Base-by-base conservation (phyloP, 441 rosid species). In the Biscutella auriculata region DNA sequence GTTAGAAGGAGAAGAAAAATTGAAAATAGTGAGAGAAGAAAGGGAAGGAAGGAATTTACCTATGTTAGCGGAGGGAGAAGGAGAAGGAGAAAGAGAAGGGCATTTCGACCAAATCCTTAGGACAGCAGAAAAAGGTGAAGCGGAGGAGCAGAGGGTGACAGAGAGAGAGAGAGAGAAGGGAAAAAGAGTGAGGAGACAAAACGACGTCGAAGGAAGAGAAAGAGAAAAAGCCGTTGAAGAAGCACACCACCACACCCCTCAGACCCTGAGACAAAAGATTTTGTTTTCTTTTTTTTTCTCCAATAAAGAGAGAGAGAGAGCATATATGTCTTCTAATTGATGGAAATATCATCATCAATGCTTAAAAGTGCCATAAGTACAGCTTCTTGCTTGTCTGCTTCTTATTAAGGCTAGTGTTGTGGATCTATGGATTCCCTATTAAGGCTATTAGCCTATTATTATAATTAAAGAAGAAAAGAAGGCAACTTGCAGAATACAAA, bases 151-250 rank as follows among this genome's bases (percentile, higher is more conserved):
- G 48, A 29, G 17, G 45, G 53, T 5, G 53, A 28, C 5, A 47
- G 53, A 32, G n/a, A 56, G 21, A 47, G 14, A 47, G 7, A 46
- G 51, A 43, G 39, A 8, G 2, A 28, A 6, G 11, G 8, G 19
- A 50, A 14, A 14, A 26, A 5, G 57, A 13, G 37, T 14, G 62
- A 27, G 70, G 51, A 62, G 66, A 53, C 62, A 46, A 66, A 67
- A 67, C 66, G 72, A 67, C 72, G 67, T 60, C 71, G 71, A 46
- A 59, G 71, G 71, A 51, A 27, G 70, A 53, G 58, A 42, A 7
- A 60, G 37, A n/a, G 23, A 53, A 67, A 67, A 67, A 67, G 72
- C 67, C 72, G 72, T 67, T 54, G 72, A 67, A 67, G 72, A 67
- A 40, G 72, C 72, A 19, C 23, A 2, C 23, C 23, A 19, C 23